Base-by-base conservation (phyloP, 2,329 filamentous ascomycete species). In the Scedosporium boydii region DNA sequence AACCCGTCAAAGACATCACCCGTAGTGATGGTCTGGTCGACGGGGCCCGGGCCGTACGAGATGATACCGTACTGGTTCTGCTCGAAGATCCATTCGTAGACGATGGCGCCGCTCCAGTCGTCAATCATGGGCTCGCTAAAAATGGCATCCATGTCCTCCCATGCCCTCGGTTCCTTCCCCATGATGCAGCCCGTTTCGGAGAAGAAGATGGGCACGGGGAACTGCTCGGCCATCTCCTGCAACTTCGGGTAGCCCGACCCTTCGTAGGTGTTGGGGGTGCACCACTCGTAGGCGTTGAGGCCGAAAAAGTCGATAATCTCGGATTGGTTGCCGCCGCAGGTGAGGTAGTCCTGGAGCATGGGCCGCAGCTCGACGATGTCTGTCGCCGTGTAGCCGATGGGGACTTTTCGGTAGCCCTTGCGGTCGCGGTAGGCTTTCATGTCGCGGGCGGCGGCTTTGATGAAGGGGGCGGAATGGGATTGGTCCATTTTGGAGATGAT, bases 61-160 rank as follows among this genome's bases (percentile, higher is more conserved):
- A 96, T 82, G 42, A 96, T 79, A 46, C 91, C 91, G 73, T 96
- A 96, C 69, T 90, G 75, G 74, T 96, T 96, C 59, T 82, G 78
- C 74, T 96, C 91, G 71, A 93, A 78, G 65, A 96, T 91, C 91
- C 91, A 96, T 72, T 96, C 91, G 75, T 96, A 96, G 67, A 96
- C 81, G 65, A 96, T 92, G 61, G 89, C 82, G 62, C 91, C 91
- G 60, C 89, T 92, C 85, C 75, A 86, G 68, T 82, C 82, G 63
- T 80, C 78, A 5, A 82, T 76, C 91, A 96, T 96, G 2, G 90
- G 75, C 0, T 80, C 68, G 53, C 89, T 88, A 68, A 95, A 88
- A 67, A 96, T 90, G 59, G 90, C 86, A 48, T 82, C 80, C 74
- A 95, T 90, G 70, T 96, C 88, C 26, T 80, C 79, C 70, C 89